These are phyloP conservation scores for Myxozyma neglecta DNA, from an alignment of 805 yeast species.

Conservation along the genomic window DNA sequence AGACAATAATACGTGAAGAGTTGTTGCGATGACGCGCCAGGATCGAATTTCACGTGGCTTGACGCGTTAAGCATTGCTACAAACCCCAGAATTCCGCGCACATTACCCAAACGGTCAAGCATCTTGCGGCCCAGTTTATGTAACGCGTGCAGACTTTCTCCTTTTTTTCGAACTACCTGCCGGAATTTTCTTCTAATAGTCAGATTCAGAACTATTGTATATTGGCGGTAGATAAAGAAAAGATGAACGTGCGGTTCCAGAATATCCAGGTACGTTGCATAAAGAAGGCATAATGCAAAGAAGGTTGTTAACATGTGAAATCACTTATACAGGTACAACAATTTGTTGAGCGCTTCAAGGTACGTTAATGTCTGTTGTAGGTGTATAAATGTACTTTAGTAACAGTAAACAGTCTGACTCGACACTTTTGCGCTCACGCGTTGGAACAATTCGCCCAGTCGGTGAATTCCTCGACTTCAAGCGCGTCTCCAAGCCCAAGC, in stretches of 20 bases:
- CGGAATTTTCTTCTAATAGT: neutral
- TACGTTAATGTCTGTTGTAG: neutral
- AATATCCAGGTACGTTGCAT: conserved; percentile 21
- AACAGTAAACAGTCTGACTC: conserved; percentile 23
- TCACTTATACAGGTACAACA: conserved; percentile 21
- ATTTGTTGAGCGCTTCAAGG: conserved; percentile 31
- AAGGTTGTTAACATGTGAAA: neutral
- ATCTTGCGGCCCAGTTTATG: no score
- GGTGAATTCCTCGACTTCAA: conserved; percentile 92
- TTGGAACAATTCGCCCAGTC: conserved; percentile 62
- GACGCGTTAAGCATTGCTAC: no score
- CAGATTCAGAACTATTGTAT: neutral
- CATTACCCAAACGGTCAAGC: no score
- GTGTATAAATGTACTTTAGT: no score
- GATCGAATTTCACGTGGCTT: no score
- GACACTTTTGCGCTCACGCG: conserved; percentile 17
- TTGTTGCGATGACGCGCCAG: no score
- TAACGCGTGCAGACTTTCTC: neutral
- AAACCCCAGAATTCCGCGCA: no score
- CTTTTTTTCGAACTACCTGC: neutral
- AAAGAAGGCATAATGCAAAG: neutral
- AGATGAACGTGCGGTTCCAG: conserved; percentile 22
- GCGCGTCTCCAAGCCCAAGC: conserved; percentile 85
- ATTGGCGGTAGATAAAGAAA: neutral
- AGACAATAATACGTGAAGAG: no score